phyloP scores from a whole-genome alignment of 345 rosid genomes.

The Toxicodendron radicans region DNA sequence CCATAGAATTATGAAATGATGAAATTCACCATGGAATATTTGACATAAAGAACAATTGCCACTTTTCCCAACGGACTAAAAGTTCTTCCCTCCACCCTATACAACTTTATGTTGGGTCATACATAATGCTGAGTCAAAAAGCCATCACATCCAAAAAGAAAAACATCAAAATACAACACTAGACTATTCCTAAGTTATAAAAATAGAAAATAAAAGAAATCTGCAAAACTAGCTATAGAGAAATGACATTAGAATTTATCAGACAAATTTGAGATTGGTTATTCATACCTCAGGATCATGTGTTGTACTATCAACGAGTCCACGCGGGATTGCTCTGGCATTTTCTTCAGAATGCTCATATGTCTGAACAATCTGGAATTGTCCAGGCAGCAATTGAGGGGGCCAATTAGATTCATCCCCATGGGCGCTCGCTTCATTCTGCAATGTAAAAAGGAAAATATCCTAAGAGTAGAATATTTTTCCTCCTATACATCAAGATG shows the following conservation, averaged over 20 bases:
- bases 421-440: conserved; percentile 11
- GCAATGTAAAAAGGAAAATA: conserved; percentile 7
- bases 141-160: neutral
- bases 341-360: conserved; percentile 25
- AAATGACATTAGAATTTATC: neutral
- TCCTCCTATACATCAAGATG: neutral
- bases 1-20: neutral
- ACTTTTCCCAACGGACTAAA: neutral
- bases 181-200: neutral
- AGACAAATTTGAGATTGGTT: neutral
- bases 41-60: neutral
- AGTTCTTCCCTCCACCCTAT: neutral
- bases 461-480: neutral
- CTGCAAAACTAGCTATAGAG: neutral
- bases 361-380: conserved; percentile 22
- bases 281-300: conserved; percentile 43
- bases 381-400: conserved; percentile 17
- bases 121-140: neutral
- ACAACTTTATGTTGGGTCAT: neutral
- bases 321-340: conserved; percentile 12
- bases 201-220: neutral
- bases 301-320: conserved; percentile 19
- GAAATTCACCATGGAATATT: neutral
- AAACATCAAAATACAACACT: neutral
- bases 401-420: conserved; percentile 16